Conservation (phyloP, 208 protist genomes). For the Herpetomonas samuelpessoai region DNA sequence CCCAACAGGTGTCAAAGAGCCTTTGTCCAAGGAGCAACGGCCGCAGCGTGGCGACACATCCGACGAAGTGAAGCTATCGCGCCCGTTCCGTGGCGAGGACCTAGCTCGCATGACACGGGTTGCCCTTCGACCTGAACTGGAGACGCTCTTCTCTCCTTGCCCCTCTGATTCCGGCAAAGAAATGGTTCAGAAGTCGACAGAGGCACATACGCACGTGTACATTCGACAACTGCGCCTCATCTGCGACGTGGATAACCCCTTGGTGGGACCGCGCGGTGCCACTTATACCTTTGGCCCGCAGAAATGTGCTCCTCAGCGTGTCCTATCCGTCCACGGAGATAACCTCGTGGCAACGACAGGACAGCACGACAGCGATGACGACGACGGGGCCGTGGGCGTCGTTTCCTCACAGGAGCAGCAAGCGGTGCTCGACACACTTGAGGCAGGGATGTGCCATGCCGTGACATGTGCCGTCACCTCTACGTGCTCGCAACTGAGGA, state of each 20-base stretch:
- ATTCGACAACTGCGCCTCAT: conserved; percentile 47
- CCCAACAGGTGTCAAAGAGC: neutral
- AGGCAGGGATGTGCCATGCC: conserved; percentile 56
- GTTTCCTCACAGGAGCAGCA: conserved; percentile 27
- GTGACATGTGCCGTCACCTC: conserved; percentile 33
- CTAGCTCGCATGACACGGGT: conserved; percentile 38
- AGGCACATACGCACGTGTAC: neutral
- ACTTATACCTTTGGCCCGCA: conserved; percentile 75
- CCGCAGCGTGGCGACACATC: neutral
- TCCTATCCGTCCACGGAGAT: neutral
- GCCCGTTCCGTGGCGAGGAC: conserved; percentile 55
- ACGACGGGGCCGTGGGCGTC: conserved; percentile 40
- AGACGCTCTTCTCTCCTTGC: conserved; percentile 9
- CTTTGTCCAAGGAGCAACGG: neutral
- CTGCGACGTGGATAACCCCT: conserved; percentile 73
- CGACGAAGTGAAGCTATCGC: conserved; percentile 17
- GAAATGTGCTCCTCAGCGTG: conserved; percentile 50
- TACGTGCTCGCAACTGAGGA: conserved; percentile 15
- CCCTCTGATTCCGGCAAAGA: neutral
- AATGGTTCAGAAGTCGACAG: neutral
- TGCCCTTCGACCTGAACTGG: conserved; percentile 20
- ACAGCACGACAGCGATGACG: neutral
- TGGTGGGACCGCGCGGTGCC: conserved; percentile 61
- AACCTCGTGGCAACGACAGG: neutral
- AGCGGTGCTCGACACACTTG: conserved; percentile 36